These are phyloP conservation scores for Penicillium coffeae DNA, from an alignment of 495 filamentous ascomycete genomes.

Conservation along the genomic window DNA sequence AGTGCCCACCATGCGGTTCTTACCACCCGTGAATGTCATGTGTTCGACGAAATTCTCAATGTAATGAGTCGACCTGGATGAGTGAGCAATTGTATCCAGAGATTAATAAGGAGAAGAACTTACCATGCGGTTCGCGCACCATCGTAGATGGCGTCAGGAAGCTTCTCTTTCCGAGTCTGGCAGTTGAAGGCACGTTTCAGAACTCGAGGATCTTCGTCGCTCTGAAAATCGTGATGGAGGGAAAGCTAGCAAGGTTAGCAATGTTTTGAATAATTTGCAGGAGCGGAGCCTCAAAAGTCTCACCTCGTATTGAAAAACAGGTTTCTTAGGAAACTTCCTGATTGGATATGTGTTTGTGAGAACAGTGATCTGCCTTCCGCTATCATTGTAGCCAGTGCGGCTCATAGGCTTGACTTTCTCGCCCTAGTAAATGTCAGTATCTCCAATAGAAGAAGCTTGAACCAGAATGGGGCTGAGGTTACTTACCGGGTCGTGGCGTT, in stretches of 20 bases:
- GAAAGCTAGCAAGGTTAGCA: not conserved
- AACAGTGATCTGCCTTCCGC: slow-evolving; percentile 56
- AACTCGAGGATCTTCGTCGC: slow-evolving; percentile 11
- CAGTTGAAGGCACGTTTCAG: slow-evolving; percentile 72
- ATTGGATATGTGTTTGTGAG: slow-evolving; percentile 73
- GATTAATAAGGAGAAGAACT: no score
- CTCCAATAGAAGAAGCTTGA: not conserved
- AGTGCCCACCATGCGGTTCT: not conserved
- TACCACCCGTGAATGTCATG: slow-evolving; percentile 1
- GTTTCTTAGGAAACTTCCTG: slow-evolving; percentile 42
- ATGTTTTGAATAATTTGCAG: no score
- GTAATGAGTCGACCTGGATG: slow-evolving; percentile 36
- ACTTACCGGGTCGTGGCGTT: not conserved
- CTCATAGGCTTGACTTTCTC: not conserved
- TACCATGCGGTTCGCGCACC: slow-evolving; percentile 76
- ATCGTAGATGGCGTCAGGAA: slow-evolving; percentile 70
- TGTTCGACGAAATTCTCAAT: slow-evolving; percentile 2
- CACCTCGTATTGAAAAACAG: slow-evolving; percentile 84
- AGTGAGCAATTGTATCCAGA: no score
- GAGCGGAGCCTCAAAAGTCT: slow-evolving; percentile 48
- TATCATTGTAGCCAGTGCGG: slow-evolving; percentile 43
- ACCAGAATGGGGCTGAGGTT: no score
- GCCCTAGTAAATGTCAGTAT: not conserved
- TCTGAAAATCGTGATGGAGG: not conserved
- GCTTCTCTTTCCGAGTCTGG: slow-evolving; percentile 45